Evolutionary conservation across 805 yeast genomes (phyloP), one percentile per base, ranked within the genome.

Genomic region (Wickerhamiella nectarea): DNA sequence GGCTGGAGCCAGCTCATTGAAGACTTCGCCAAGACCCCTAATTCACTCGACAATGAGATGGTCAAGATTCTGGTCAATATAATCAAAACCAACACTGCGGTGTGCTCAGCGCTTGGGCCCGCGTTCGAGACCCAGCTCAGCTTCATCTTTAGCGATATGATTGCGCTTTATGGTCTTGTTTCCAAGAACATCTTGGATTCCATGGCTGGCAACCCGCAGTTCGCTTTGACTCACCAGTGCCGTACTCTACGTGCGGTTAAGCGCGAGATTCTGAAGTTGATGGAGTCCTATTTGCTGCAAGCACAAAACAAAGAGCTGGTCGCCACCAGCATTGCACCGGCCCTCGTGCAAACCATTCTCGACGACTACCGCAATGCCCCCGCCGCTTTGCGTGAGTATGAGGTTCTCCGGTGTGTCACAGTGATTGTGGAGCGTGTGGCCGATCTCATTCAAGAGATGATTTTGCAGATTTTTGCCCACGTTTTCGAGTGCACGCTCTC

Each of bases 381-480:
- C 26, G 94, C 97, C 3, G 94, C 86, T 66, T 95, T 96, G 8
- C 78, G 97, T 59, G 98, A 91, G 65, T 95, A 95, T 6, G 98
- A 91, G 65, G 98, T 91, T 4, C 71, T 91, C 61, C 84, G 82
- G 63, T 87, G 97, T 71, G 79, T 91, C 76, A 77, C 94, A 7
- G 84, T 95, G 1, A 74, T 91, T 45, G 94, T 91, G 21, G 69
- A 76, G 22, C 80, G 85, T 58, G 93, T 86, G 46, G 96, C 96
- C 10, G 80, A 73, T 50, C 65, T 79, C 70, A 84, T 89, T 46
- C 26, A 34, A 22, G 89, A 82, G 49, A 94, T 91, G 50, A 89
- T 91, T 42, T 84, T 89, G 22, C 64, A 77, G 44, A 84, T 91
- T 47, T 67, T 91, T 51, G 94, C 85, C 57, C 80, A 79, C 63